Base-by-base conservation (phyloP, 306 rosid species). In the Canavalia ensiformis region DNA sequence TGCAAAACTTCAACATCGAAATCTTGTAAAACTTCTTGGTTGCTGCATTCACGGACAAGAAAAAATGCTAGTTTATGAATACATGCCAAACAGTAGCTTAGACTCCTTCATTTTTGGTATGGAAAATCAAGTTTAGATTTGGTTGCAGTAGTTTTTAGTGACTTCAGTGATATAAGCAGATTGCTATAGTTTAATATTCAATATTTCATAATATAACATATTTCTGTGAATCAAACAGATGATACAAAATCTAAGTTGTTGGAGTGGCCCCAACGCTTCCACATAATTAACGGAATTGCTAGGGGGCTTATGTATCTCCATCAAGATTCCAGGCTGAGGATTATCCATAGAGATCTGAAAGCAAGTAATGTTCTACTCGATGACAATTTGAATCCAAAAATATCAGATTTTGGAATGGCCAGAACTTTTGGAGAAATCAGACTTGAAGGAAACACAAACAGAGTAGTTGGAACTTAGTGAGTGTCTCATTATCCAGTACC, bases 321-420 rank as follows among this genome's bases (percentile, higher is more conserved):
- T 71, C 90, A 89, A 71, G 92, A 89, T 68, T 91, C 92, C 0
- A 78, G 89, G 67, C 52, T 90, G 49, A 81, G 94, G 45, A 88
- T 90, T 10, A 76, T 90, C 49, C 92, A 90, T 33, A 90, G 90
- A 84, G 90, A 90, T 54, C 83, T 90, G 2, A 90, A 90, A 82
- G 82, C 94, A 12, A 88, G 92, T 81, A 88, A 90, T 35, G 80
- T 90, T 25, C 84, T 88, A 72, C 87, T 88, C 41, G 90, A 90
- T 79, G 59, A 76, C 0, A 86, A 86, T 29, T 79, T 87, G 77
- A 87, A 76, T 49, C 90, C 94, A 1, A 90, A 90, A 77, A 89
- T 90, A 46, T 90, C 91, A 45, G 91, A 91, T 74, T 91, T 91
- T 71, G 94, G 94, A 35, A 71, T 91, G 68, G 92, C 91, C 5